A percentile compares a stretch with the other conserved stretches of the same genome.
Evolutionary conservation across 345 rosid species (phyloP).

Genomic region (Eucalyptus sp.): DNA sequence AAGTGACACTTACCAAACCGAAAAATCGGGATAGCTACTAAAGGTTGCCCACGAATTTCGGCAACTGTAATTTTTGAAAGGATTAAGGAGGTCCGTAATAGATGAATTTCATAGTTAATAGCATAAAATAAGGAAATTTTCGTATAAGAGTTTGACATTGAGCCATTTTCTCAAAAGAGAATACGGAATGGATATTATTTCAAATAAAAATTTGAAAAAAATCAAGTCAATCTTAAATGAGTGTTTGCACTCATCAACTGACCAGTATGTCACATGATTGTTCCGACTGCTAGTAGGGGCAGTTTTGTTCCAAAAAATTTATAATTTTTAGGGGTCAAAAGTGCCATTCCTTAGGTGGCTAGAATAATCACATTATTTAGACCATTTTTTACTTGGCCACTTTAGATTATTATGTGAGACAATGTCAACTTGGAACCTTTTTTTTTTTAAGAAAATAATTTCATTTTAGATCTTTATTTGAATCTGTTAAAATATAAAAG

Average conservation of each 20-base stretch:
- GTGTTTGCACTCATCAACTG: neutral
- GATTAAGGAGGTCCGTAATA: neutral
- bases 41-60: neutral
- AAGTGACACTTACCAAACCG: neutral
- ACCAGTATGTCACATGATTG: neutral
- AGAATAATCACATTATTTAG: neutral
- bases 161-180: neutral
- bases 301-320: neutral
- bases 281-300: accelerated
- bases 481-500: neutral
- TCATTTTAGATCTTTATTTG: neutral
- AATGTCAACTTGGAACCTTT: neutral
- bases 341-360: neutral
- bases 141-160: too few relatives aligned
- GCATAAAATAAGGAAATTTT: neutral
- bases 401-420: neutral
- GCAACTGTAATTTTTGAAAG: neutral
- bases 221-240: too few relatives aligned
- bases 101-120: neutral
- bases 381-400: neutral
- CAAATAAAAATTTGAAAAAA: too few relatives aligned
- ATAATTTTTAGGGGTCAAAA: neutral
- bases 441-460: too few relatives aligned
- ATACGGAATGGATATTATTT: too few relatives aligned
- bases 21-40: too few relatives aligned